Percentiles rank a stretch among this genome's conserved stretches.
phyloP scores from a whole-genome alignment of 1,284 basidiomycete species.

The Xerocomus nothofagi region DNA sequence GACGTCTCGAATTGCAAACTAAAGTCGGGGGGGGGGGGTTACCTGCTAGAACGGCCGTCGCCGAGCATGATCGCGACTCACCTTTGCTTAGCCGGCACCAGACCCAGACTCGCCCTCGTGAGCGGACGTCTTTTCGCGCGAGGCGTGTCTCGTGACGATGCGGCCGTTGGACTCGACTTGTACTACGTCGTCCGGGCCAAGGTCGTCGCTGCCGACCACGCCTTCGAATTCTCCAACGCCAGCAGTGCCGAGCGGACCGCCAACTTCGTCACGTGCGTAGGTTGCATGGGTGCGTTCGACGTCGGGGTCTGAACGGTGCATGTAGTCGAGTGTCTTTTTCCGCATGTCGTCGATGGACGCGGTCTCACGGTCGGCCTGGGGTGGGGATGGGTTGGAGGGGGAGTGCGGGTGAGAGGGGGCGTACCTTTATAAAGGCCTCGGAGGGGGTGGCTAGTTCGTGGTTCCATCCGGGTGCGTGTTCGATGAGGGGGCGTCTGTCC shows the following conservation, averaged over 20 bases:
- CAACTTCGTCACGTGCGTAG: conserved; percentile 43
- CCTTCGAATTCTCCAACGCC: conserved; percentile 36
- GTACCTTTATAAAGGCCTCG: conserved; percentile 70
- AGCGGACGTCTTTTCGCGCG: conserved; percentile 5
- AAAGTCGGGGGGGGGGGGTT: background rate
- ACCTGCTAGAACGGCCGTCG: background rate
- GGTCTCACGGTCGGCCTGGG: conserved; percentile 27
- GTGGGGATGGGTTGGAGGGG: background rate
- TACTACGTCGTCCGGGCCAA: conserved; percentile 23
- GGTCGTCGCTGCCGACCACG: conserved; percentile 32
- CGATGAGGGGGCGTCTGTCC: conserved; percentile 54
- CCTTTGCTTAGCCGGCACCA: conserved; percentile 16
- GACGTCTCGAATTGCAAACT: conserved; percentile 16
- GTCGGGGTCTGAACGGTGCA: conserved; percentile 37
- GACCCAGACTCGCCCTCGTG: conserved; percentile 2
- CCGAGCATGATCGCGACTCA: conserved; percentile 11
- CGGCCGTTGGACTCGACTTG: conserved; percentile 30
- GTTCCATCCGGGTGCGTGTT: conserved; percentile 74
- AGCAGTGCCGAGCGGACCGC: conserved; percentile 42
- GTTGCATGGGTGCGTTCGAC: conserved; percentile 37
- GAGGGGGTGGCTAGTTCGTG: conserved; percentile 65
- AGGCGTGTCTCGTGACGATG: conserved; percentile 18
- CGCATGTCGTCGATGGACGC: conserved; percentile 35
- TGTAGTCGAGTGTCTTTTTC: conserved; percentile 40
- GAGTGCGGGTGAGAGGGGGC: background rate